Evolutionary conservation across 306 rosid genomes (phyloP), one percentile per base, ranked within the genome.

Genomic region (Sesbania bispinosa): DNA sequence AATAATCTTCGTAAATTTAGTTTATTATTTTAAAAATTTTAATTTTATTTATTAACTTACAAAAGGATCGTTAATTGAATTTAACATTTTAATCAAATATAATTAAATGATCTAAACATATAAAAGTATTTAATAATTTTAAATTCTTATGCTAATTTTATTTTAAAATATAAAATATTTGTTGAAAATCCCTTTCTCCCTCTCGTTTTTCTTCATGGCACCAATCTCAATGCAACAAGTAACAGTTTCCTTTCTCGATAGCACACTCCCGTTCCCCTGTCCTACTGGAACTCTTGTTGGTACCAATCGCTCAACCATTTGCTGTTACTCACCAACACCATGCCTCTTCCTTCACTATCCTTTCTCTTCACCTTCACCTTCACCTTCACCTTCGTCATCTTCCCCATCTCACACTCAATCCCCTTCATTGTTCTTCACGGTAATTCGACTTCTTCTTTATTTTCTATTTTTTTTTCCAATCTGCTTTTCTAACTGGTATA

Each of bases 361-460:
- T 43, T 65, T 65, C 61, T 70, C 64, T 55, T 78, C 72, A 0
- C 79, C 82, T 76, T 80, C 78, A n/a, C 36, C 19, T 48, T 79
- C 50, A 16, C n/a, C n/a, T n/a, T n/a, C n/a, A n/a, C n/a, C n/a
- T n/a, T n/a, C n/a, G n/a, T 38, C 30, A 3, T 68, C 62, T 26
- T 88, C 75, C 86, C 82, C 24, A 0, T 67, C 63, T 76, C 89
- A 27, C 79, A 82, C 33, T 83, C 92, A 7, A 23, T 85, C 2
- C 95, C 98, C 42, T 92, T 92, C 60, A 80, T 89, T 23, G 86
- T 92, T 0, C 83, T 92, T 50, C 96, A 92, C 43, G 98, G 98
- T 92, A 78, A 36, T 55, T 10, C 18, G 3, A 29, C 18, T 15
- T 52, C 24, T 7, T 10, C 15, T 30, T 26, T 18, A 2, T 16